Base-by-base conservation (phyloP, 2,329 filamentous ascomycete genomes). In the Xylaria sp. region DNA sequence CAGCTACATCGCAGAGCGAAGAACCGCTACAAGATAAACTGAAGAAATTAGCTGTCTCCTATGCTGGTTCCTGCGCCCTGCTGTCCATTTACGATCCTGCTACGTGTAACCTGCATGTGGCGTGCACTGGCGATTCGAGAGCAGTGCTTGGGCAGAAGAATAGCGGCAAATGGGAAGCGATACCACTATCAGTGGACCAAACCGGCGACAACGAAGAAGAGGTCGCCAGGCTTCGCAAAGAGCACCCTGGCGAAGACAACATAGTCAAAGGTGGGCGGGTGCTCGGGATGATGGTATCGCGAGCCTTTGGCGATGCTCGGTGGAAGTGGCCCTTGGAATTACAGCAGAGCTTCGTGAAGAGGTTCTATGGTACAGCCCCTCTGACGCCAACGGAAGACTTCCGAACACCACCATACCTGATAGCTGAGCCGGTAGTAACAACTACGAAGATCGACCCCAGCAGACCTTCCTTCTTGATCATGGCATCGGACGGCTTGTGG, bases 401-500 rank as follows among this genome's bases (percentile, higher is more conserved):
- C 15, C 41, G 12, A 48, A 56, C 51, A 10, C 61, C 61, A 32
- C 61, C 51, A 18, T 56, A 63, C 12, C 25, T 63, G 61, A 56
- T 28, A 10, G 61, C 61, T 48, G 18, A 12, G n/a, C 61, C 61
- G 23, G n/a, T 7, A 2, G 23, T 63, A 23, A 46, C 18, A 1
- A 23, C 37, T 15, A 48, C 25, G 1, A 25, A 15, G 2, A 46
- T 54, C 60, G 20, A 54, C 23, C 18, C n/a, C 12, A 10, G 2
- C n/a, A 25, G 10, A 4, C 39, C 32, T 2, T 34, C 39, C 23
- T 56, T 56, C n/a, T 7, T 63, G 18, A 56, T 63, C 8, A 37
- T 63, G 39, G 61, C 51, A 18, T 37, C 61, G 3, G 39, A 7
- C 32, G 51, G 61, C 5, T 37, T 56, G 9, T 63, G 61, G 61